Evolutionary conservation across 2,329 filamentous ascomycete genomes (phyloP), one percentile per base, ranked within the genome.

Genomic region (Aspergillus sp.): DNA sequence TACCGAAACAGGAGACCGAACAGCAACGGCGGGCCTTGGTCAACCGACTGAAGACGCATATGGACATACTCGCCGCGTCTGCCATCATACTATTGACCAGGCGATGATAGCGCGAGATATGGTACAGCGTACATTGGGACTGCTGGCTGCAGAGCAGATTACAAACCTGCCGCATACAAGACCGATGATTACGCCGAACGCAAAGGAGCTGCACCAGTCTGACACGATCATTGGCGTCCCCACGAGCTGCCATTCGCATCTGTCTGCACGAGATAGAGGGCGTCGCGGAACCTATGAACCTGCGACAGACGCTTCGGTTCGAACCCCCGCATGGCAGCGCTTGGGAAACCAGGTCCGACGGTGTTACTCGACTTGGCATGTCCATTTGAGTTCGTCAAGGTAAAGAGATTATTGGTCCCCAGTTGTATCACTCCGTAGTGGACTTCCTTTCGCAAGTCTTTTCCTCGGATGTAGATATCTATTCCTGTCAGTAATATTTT

Each of bases 171-270:
- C 41, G 21, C 38, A 55, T 5, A 47, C 39, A 25, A 47, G 15
- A 11, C 47, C 41, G 21, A 27, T 47, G 53, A 55, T 55, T n/a
- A 55, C 39, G 10, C 36, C 53, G 23, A 47, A 55, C 5, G 53
- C 53, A 11, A 55, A 55, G 21, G 38, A 55, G 39, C 53, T 36
- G 53, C 53, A 55, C 41, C 39, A 55, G 3, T 55, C 53, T 25
- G 39, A 47, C 53, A 55, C 17, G 11, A 47, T 17, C 53, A 55
- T 55, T 0, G 53, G 53, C 23, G 23, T 7, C 23, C 39, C 52
- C 52, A 54, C 8, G 38, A 17, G 21, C 38, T 38, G n/a, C 32
- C 30, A 39, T 19, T 3, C 7, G 8, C 21, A n/a, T 19, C 25
- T 5, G 39, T 1, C 8, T 30, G 23, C 1, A 17, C 15, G 15